Conservation (phyloP, 371 early-diverging fungal species). For the Mortierella sp. region DNA sequence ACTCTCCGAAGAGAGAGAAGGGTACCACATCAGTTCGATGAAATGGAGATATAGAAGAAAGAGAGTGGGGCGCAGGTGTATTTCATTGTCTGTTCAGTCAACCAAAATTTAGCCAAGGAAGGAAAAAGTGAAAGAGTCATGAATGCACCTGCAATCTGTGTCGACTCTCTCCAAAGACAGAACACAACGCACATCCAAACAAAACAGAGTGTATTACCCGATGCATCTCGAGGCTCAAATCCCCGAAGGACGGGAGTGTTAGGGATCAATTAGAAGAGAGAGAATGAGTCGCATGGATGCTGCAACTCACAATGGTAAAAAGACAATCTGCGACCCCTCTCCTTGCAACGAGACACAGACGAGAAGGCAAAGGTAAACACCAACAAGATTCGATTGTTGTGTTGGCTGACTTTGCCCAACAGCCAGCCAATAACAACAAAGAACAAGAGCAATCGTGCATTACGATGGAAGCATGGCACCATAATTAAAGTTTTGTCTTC, state of each 20-base stretch:
- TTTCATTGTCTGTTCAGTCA: not conserved
- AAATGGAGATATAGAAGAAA: not conserved
- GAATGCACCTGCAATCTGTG: not conserved
- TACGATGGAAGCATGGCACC: conserved; percentile 1
- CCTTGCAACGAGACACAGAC: not conserved
- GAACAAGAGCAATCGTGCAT: not conserved
- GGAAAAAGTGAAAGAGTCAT: not conserved
- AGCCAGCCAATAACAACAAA: not conserved
- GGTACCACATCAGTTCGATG: not conserved
- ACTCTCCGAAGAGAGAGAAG: not conserved
- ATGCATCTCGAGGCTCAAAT: not conserved
- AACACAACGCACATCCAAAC: not conserved
- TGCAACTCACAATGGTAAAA: not conserved
- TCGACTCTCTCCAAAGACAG: not conserved
- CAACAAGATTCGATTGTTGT: not conserved
- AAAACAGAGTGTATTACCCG: not conserved
- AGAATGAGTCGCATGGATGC: not conserved
- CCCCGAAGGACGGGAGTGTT: not conserved
- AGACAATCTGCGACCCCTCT: not conserved
- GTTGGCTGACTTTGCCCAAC: not conserved
- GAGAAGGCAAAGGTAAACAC: not conserved
- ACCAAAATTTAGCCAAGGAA: not conserved
- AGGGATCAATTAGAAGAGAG: not conserved
- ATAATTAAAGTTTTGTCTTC: not conserved
- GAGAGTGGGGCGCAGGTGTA: not conserved